phyloP scores from a whole-genome alignment of 768 basidiomycete genomes.

The Tubosaeta sp. region DNA sequence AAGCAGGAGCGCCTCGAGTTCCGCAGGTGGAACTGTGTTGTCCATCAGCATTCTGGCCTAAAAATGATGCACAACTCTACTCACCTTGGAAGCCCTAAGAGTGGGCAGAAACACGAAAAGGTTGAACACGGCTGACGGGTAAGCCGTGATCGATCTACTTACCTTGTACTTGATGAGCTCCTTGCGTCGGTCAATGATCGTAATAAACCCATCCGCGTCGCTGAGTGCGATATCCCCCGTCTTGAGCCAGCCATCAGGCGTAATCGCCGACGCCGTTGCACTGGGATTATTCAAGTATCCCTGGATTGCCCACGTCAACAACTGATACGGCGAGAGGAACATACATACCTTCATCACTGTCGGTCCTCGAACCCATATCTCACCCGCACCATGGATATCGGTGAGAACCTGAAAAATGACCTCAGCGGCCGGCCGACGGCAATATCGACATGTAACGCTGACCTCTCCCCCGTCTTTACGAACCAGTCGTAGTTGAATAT shows the following conservation, averaged over 20 bases:
- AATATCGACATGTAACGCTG: not conserved
- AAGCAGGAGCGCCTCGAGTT: constrained; percentile 73
- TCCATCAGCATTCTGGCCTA: not conserved
- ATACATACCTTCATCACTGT: constrained; percentile 67
- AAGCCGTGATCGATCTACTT: not conserved
- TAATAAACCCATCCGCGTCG: constrained; percentile 68
- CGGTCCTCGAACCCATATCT: constrained; percentile 79
- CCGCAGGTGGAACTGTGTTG: constrained; percentile 72
- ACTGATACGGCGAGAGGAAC: not conserved
- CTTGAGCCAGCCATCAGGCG: constrained; percentile 77
- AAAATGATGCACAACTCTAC: not conserved
- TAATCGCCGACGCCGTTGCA: constrained; percentile 69
- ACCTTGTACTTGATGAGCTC: constrained; percentile 77
- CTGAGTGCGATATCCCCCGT: constrained; percentile 77
- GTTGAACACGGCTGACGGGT: not conserved
- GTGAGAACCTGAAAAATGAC: constrained; percentile 20
- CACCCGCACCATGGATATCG: constrained; percentile 50
- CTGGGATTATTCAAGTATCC: constrained; percentile 72
- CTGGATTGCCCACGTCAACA: constrained; percentile 27
- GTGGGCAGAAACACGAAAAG: not conserved
- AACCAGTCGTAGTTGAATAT: constrained; percentile 71
- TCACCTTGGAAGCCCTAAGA: constrained; percentile 71
- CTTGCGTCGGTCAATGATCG: constrained; percentile 70
- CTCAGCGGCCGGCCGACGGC: not conserved
- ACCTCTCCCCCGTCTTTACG: constrained; percentile 53